Evolutionary conservation across 2,329 filamentous ascomycete genomes (phyloP).

Genomic region (Chaetomiaceae sp.): DNA sequence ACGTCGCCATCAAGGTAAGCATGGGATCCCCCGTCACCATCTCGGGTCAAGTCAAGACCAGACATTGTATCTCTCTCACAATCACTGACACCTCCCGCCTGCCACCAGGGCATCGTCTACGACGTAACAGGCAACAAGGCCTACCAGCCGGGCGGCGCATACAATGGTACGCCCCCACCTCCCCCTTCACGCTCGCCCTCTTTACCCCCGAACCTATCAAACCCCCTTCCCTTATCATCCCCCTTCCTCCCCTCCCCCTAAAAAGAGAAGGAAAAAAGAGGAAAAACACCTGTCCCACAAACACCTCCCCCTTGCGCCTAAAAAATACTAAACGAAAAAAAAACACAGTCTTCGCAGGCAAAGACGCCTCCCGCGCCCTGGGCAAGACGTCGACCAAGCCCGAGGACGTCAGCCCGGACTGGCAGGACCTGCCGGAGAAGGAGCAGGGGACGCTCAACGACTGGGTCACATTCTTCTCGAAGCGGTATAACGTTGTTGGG

Average conservation of each 20-base stretch:
- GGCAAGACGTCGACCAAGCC: constrained; percentile 79
- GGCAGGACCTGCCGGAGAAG: constrained; percentile 76
- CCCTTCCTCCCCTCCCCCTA: neutral
- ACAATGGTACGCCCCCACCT: constrained; percentile 61
- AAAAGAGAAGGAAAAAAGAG: no score
- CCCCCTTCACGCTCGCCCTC: neutral
- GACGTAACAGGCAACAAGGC: constrained; percentile 87
- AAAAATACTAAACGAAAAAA: neutral
- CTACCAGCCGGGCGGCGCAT: constrained; percentile 77
- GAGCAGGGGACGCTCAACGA: constrained; percentile 81
- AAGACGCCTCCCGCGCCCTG: constrained; percentile 90
- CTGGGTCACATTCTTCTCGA: constrained; percentile 95
- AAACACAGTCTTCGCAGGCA: constrained; percentile 82
- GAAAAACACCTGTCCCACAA: no score
- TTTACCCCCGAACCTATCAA: neutral
- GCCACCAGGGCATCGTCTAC: constrained; percentile 75
- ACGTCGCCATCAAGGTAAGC: constrained; percentile 64
- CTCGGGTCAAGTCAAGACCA: neutral
- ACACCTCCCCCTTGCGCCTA: neutral
- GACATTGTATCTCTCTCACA: no score
- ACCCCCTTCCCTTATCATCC: neutral
- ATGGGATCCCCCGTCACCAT: neutral
- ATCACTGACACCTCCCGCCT: neutral
- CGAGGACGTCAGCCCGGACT: constrained; percentile 78
- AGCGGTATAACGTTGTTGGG: constrained; percentile 89